Conservation (phyloP, 1,284 basidiomycete species). For the Austropuccinia psidii region DNA sequence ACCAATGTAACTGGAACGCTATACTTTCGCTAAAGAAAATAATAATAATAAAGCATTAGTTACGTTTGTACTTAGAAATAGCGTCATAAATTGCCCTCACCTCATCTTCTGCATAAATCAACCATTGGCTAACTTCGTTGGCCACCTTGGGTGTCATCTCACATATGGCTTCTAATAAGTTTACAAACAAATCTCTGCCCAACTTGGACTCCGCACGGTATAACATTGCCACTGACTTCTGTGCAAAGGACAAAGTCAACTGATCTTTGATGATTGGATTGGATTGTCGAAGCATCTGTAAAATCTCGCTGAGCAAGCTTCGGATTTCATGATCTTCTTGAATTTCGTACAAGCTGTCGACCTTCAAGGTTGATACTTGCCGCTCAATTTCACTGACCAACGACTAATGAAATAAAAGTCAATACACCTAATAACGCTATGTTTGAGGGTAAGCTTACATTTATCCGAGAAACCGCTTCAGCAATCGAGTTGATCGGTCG, state of each 20-base stretch:
- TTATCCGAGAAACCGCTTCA: constrained; percentile 14
- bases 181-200: constrained; percentile 82
- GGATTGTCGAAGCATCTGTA: constrained; percentile 51
- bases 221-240: constrained; percentile 43
- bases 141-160: constrained; percentile 82
- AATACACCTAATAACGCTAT: neutral
- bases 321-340: constrained; percentile 79
- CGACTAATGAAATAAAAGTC: neutral
- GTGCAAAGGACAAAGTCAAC: constrained; percentile 52
- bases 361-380: constrained; percentile 35
- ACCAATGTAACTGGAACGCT: constrained; percentile 89
- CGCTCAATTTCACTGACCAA: constrained; percentile 67
- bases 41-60: constrained; percentile 57
- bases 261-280: constrained; percentile 38
- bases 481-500: neutral
- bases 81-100: neutral
- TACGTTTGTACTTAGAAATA: constrained; percentile 50
- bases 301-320: constrained; percentile 69
- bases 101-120: constrained; percentile 93
- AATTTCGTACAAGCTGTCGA: constrained; percentile 57
- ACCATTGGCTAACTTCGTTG: constrained; percentile 94
- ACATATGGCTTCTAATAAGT: constrained; percentile 80
- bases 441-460: neutral
- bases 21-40: constrained; percentile 64
- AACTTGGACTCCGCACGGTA: constrained; percentile 49